Evolutionary conservation across 1,284 basidiomycete species (phyloP), one percentile per base, ranked within the genome.

Genomic region (Ganoderma multipileum): DNA sequence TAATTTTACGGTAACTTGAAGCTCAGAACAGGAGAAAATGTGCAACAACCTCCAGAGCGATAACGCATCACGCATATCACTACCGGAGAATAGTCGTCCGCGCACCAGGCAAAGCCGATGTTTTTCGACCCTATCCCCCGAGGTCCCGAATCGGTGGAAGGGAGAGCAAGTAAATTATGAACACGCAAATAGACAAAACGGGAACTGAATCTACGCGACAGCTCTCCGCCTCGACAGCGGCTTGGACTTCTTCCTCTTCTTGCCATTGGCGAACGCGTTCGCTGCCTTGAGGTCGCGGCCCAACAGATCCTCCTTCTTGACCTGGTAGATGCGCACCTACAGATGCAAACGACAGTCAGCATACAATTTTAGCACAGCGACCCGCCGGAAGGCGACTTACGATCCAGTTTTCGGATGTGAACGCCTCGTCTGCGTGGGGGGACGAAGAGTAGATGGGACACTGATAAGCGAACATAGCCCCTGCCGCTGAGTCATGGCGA

Each of bases 361-460:
- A 18, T 30, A 50, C 26, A n/a, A 42, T 30, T 9, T 54, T 20
- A 30, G 3, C 38, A n/a, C 26, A 14, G 20, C 12, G 36, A 38
- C 33, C 16, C 12, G 7, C 6, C 20, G 61, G 23, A 55, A 16
- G 26, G n/a, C 54, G 64, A 81, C 91, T 80, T 77, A 95, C 96
- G 75, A 98, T 97, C 97, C 96, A 98, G 82, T 98, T 98, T 83
- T 98, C 96, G 11, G 95, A 95, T 1, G 96, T 98, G 84, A 96
- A 98, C 9, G 96, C 96, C 81, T 98, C 96, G 74, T 98, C 95
- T 94, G 75, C 61, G 36, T 23, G 38, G 14, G 26, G 30, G 30
- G 28, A 9, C 20, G 44, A 18, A 23, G 18, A 11, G 44, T 14
- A n/a, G n/a, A 61, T 33, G 12, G 44, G 60, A 58, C 14, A 66